phyloP scores from a whole-genome alignment of 2,329 filamentous ascomycete species.

The Penicillium sp. region DNA sequence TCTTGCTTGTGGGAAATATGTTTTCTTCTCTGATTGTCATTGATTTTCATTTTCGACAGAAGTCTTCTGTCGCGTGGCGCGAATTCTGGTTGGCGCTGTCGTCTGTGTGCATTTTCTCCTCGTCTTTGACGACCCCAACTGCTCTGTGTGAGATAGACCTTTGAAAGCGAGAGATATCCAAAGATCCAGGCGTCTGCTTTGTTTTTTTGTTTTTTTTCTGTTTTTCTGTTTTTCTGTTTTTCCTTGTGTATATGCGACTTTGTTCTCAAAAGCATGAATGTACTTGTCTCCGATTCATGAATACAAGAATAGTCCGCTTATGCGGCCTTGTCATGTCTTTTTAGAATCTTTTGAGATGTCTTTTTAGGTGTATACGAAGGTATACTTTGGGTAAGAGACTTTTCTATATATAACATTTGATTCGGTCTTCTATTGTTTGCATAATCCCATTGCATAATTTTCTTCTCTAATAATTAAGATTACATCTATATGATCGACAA shows the following conservation, averaged over 20 bases:
- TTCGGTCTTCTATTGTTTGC: constrained; percentile 6
- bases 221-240: constrained; percentile 7
- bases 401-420: no score
- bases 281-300: constrained; percentile 15
- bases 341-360: no score
- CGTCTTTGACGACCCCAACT: constrained; percentile 31
- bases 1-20: constrained; percentile 16
- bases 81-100: constrained; percentile 39
- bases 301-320: background rate
- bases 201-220: no score
- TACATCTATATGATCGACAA: background rate
- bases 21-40: constrained; percentile 15
- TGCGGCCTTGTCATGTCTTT: no score
- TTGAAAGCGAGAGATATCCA: constrained; percentile 44
- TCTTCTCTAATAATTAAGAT: background rate
- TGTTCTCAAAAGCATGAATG: constrained; percentile 19
- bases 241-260: constrained; percentile 18
- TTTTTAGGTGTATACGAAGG: no score
- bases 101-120: constrained; percentile 34
- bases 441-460: constrained; percentile 1
- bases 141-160: constrained; percentile 41
- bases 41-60: constrained; percentile 15
- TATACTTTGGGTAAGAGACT: no score
- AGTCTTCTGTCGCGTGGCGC: constrained; percentile 34
- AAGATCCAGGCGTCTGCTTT: constrained; percentile 36